Evolutionary conservation across 2,329 filamentous ascomycete species (phyloP).

Genomic region (Phialocephala subalpina): DNA sequence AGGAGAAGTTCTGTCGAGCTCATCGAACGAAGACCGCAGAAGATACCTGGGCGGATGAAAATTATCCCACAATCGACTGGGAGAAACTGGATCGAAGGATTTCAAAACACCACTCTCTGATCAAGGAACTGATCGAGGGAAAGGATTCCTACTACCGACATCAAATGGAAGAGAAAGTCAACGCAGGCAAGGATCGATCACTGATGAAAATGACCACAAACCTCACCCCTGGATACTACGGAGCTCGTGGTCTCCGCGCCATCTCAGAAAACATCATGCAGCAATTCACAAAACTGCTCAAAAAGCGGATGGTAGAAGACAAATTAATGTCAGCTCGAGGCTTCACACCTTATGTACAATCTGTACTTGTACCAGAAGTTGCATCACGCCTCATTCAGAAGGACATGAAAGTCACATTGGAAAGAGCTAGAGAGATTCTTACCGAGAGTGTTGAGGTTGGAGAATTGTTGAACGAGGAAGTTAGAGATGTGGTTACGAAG

Average conservation of each 20-base stretch:
- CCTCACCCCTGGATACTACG: constrained; percentile 84
- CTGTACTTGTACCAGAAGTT: constrained; percentile 79
- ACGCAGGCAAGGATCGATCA: constrained; percentile 65
- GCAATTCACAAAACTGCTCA: constrained; percentile 66
- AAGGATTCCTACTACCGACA: constrained; percentile 66
- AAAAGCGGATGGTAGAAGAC: constrained; percentile 69
- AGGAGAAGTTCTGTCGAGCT: constrained; percentile 68
- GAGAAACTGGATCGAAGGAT: constrained; percentile 65
- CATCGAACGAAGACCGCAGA: constrained; percentile 66
- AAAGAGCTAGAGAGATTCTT: constrained; percentile 45
- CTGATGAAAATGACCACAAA: constrained; percentile 60
- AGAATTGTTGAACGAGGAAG: constrained; percentile 42
- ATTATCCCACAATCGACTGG: constrained; percentile 80
- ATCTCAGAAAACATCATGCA: constrained; percentile 76
- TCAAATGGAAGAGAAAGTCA: constrained; percentile 61
- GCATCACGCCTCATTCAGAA: constrained; percentile 63
- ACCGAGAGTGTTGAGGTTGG: constrained; percentile 47
- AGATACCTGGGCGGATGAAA: constrained; percentile 50
- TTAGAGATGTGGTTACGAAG: constrained; percentile 71
- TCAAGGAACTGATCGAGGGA: constrained; percentile 66
- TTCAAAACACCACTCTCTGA: constrained; percentile 57
- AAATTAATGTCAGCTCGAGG: constrained; percentile 71
- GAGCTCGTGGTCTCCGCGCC: constrained; percentile 72
- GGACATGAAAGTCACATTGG: constrained; percentile 58
- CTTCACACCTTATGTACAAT: constrained; percentile 73